A percentile compares a stretch with the other conserved stretches of the same genome.
Conservation (phyloP, 106 monocot genomes). For the Platanthera guangdongensis region DNA sequence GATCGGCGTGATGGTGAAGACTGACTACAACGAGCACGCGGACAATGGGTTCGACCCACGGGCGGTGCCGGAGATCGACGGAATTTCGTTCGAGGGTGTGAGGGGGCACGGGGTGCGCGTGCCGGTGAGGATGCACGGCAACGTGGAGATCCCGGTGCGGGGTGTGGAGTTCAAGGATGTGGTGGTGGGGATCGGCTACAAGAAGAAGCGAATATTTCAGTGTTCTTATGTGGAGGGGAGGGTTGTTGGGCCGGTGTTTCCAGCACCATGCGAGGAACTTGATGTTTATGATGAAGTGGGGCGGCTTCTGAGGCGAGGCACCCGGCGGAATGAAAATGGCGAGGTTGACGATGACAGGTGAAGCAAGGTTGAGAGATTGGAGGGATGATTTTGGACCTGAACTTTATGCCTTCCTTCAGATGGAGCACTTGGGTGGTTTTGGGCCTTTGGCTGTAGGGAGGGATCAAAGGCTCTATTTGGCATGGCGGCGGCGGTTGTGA, state of each 20-base stretch:
- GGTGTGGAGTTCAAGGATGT: conserved; percentile 40
- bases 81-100: conserved; percentile 29
- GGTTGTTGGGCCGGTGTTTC: conserved; percentile 48
- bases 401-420: no score
- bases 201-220: conserved; percentile 59
- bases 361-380: neutral
- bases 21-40: conserved; percentile 67
- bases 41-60: conserved; percentile 46
- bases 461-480: no score
- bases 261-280: conserved; percentile 47
- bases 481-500: no score
- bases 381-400: no score
- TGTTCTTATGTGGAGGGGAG: conserved; percentile 49
- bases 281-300: conserved; percentile 45
- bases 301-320: conserved; percentile 19
- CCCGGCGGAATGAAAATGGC: conserved; percentile 14
- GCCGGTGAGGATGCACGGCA: conserved; percentile 54
- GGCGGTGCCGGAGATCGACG: conserved; percentile 29
- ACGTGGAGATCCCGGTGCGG: conserved; percentile 47
- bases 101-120: conserved; percentile 39
- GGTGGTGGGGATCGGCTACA: conserved; percentile 43
- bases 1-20: conserved; percentile 56
- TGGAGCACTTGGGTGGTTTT: no score
- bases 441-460: no score
- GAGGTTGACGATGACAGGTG: conserved; percentile 34